Evolutionary conservation across 805 yeast species (phyloP), one percentile per base, ranked within the genome.

Genomic region (Nakazawaea siamensis): DNA sequence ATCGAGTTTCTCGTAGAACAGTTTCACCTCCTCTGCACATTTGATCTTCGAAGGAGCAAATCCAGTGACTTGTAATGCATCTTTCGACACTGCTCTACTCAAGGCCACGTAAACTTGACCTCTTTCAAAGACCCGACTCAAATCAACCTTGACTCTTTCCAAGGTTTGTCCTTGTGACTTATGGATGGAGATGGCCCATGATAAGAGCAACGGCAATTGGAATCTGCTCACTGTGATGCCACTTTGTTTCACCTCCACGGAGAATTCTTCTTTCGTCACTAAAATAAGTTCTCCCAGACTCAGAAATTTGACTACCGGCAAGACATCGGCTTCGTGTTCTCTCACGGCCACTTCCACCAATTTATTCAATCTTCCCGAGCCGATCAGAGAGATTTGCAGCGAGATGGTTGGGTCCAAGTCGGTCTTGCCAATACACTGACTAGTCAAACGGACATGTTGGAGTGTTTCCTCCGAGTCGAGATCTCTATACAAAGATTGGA

Each of bases 101-200:
- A 83, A 57, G 0, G 94, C 92, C 24, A 83, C 92, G 48, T 83
- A 83, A 4, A 80, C 86, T 47, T 83, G 94, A 15, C 94, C 94
- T 36, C 74, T 80, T 52, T 83, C 94, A 46, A 83, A 83, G 18
- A 75, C 70, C 43, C 65, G 70, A 18, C 69, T 62, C 31, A 83
- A 54, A 48, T 83, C 88, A 10, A 83, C 85, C 42, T 71, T 73
- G 3, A 83, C 76, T 42, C 84, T 55, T 27, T 72, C 76, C 29
- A 83, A 66, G 0, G 94, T 81, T 57, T 83, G 94, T 2, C 94
- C 94, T 52, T 83, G 94, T 0, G 92, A 74, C 51, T 83, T 83
- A 50, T 83, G 94, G 33, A 83, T 83, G 0, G 92, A 83, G 45
- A 83, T 54, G 0, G 94, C 87, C 92, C 92, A 83, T 17, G 92